phyloP scores from a whole-genome alignment of 1,284 basidiomycete genomes.

The Marasmius fiardii region DNA sequence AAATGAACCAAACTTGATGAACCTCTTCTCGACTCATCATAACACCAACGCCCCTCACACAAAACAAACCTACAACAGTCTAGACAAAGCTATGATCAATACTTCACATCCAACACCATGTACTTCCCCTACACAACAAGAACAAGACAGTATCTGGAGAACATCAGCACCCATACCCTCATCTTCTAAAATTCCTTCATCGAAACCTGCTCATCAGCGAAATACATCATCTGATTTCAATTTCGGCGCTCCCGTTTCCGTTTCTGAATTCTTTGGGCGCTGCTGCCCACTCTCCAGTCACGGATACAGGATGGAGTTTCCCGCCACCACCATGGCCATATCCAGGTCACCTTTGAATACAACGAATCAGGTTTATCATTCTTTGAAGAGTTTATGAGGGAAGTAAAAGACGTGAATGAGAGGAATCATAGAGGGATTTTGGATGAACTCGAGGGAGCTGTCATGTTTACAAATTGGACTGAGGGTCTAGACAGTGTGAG shows the following conservation, averaged over 20 bases:
- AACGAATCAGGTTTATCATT: slow-evolving; percentile 39
- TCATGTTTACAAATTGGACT: slow-evolving; percentile 36
- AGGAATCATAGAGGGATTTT: slow-evolving; percentile 49
- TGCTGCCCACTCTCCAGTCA: slow-evolving; percentile 17
- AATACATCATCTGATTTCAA: slow-evolving; percentile 40
- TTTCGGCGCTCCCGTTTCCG: slow-evolving; percentile 68
- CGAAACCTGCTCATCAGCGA: slow-evolving; percentile 2
- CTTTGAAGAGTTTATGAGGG: slow-evolving; percentile 55
- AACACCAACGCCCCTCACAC: no score
- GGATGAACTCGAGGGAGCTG: slow-evolving; percentile 69
- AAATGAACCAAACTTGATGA: no score
- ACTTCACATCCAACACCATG: slow-evolving; percentile 39
- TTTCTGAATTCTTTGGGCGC: slow-evolving; percentile 60
- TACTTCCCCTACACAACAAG: slow-evolving; percentile 32
- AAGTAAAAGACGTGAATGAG: slow-evolving; percentile 50
- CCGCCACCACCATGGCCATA: no score
- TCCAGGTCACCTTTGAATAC: background rate
- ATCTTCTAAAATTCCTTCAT: no score
- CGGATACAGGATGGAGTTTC: slow-evolving; percentile 9
- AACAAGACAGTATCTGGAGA: slow-evolving; percentile 2
- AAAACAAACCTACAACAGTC: no score
- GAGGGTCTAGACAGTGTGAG: no score
- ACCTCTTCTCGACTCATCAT: no score
- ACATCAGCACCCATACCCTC: slow-evolving; percentile 9
- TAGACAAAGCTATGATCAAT: slow-evolving; percentile 24